These are phyloP conservation scores for Cryptosporidium canis DNA, from an alignment of 169 alveolate genomes.

Conservation along the genomic window DNA sequence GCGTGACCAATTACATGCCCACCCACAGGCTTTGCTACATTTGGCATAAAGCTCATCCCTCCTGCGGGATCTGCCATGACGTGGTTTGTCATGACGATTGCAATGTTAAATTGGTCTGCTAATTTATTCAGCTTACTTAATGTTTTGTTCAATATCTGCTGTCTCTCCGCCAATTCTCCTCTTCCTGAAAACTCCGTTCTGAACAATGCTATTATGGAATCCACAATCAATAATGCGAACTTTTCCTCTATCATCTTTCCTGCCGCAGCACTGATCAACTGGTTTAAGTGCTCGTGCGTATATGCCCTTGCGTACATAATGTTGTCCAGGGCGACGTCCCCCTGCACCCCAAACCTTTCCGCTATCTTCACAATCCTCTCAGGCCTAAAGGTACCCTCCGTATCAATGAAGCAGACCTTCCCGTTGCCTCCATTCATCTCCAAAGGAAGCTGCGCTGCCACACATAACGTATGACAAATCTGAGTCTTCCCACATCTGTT, in stretches of 20 bases:
- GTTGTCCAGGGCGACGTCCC: conserved; percentile 84
- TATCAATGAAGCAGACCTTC: conserved; percentile 89
- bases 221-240: conserved; percentile 87
- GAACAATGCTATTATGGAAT: conserved; percentile 86
- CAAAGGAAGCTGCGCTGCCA: conserved; percentile 83
- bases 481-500: conserved; percentile 86
- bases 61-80: conserved; percentile 95
- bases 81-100: conserved; percentile 95
- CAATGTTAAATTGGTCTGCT: conserved; percentile 96
- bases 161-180: conserved; percentile 89
- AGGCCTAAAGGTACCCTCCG: conserved; percentile 92
- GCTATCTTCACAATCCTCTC: conserved; percentile 88
- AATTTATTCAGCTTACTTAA: conserved; percentile 87
- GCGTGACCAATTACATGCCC: conserved; percentile 99
- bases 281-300: conserved; percentile 86
- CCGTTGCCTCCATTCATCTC: conserved; percentile 89
- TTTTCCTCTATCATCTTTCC: conserved; percentile 86
- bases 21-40: conserved; percentile 94
- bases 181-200: conserved; percentile 90
- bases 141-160: conserved; percentile 85
- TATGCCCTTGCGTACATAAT: conserved; percentile 89
- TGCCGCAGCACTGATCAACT: conserved; percentile 83
- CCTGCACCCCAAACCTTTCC: conserved; percentile 86
- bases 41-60: conserved; percentile 88
- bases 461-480: conserved; percentile 86